Conservation (phyloP, 2,329 filamentous ascomycete species). For the Fusarium sp. region DNA sequence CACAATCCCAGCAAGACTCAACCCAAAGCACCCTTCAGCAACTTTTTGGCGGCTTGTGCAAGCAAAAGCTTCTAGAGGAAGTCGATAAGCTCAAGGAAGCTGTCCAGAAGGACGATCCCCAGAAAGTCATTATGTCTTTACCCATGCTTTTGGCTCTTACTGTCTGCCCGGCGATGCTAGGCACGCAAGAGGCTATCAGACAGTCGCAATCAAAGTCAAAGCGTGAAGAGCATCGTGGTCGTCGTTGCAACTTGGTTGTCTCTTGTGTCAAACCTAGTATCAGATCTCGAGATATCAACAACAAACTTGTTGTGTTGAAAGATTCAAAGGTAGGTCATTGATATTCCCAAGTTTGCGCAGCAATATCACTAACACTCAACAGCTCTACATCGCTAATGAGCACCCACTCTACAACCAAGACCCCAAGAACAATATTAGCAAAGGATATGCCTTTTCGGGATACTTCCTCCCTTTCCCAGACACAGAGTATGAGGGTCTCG, state of each 20-base stretch:
- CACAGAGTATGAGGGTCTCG: constrained; percentile 57
- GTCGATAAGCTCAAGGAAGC: constrained; percentile 44
- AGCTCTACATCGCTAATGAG: constrained; percentile 47
- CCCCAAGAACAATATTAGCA: constrained; percentile 57
- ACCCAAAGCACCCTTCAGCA: constrained; percentile 35
- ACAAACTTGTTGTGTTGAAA: constrained; percentile 57
- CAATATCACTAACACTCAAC: neutral
- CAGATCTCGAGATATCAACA: constrained; percentile 56
- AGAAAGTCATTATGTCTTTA: constrained; percentile 45
- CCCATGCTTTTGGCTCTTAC: constrained; percentile 46
- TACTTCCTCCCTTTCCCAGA: constrained; percentile 69
- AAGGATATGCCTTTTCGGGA: constrained; percentile 64
- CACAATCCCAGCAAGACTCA: constrained; percentile 24
- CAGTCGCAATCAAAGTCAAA: constrained; percentile 58
- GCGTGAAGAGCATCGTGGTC: constrained; percentile 59
- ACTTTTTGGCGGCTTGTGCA: constrained; percentile 38
- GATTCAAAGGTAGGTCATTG: constrained; percentile 50
- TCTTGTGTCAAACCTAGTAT: constrained; percentile 60
- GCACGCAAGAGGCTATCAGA: constrained; percentile 59
- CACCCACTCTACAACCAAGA: constrained; percentile 43
- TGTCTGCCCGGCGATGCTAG: constrained; percentile 54
- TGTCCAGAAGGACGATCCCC: constrained; percentile 41
- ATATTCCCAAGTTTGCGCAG: neutral
- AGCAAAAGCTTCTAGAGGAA: constrained; percentile 41
- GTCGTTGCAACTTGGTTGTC: constrained; percentile 60